Conservation (phyloP, 352 stramenopile species). For the Phytophthora pluvialis region DNA sequence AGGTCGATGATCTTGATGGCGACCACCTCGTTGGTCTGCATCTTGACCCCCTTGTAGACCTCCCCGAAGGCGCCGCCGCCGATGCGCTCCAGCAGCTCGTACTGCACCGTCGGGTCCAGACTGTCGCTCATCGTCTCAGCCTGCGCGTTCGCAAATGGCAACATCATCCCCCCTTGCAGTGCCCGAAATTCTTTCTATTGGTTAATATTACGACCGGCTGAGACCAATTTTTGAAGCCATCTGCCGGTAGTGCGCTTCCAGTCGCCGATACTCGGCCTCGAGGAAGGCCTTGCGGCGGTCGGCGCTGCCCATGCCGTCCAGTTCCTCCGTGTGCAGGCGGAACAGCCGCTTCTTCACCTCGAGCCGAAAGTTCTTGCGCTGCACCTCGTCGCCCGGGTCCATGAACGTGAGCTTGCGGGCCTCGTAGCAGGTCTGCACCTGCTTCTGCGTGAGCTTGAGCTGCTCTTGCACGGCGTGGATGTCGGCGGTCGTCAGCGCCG, state of each 20-base stretch:
- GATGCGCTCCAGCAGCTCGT: slow-evolving; percentile 83
- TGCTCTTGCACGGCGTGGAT: slow-evolving; percentile 71
- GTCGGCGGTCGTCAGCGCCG: slow-evolving; percentile 47
- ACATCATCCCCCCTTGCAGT: slow-evolving; percentile 1
- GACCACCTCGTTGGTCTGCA: slow-evolving; percentile 70
- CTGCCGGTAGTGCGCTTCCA: slow-evolving; percentile 61
- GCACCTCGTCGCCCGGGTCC: slow-evolving; percentile 50
- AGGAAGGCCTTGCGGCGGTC: slow-evolving; percentile 85
- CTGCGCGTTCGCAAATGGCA: slow-evolving; percentile 13
- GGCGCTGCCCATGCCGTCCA: slow-evolving; percentile 72
- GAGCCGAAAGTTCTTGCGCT: slow-evolving; percentile 71
- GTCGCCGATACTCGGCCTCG: slow-evolving; percentile 60
- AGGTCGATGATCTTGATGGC: slow-evolving; percentile 89
- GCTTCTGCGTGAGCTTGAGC: slow-evolving; percentile 80
- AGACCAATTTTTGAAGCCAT: slow-evolving; percentile 43
- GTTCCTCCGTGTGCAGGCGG: slow-evolving; percentile 66
- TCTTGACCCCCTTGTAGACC: slow-evolving; percentile 80
- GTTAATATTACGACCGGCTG: slow-evolving; percentile 6
- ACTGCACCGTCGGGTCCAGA: slow-evolving; percentile 63
- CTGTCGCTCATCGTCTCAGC: slow-evolving; percentile 48
- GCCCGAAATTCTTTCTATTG: slow-evolving; percentile 26
- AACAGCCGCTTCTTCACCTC: slow-evolving; percentile 88
- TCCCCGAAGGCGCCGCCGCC: slow-evolving; percentile 84
- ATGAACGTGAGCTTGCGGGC: slow-evolving; percentile 70
- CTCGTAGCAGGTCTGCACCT: slow-evolving; percentile 86